phyloP scores from a whole-genome alignment of 2,329 filamentous ascomycete species.

The Rhynchosporium graminicola region DNA sequence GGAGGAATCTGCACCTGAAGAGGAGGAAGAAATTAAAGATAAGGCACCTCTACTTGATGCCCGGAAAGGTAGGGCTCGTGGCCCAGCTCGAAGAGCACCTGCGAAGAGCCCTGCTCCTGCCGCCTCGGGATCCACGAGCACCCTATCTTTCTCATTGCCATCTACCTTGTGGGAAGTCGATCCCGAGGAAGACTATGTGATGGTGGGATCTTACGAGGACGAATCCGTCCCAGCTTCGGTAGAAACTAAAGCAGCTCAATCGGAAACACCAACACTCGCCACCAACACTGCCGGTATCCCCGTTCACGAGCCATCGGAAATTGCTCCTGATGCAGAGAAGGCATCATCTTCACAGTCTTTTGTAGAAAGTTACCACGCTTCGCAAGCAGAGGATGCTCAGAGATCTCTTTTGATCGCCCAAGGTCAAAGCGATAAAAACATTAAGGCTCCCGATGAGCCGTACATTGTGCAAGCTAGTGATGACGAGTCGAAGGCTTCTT shows the following conservation, averaged over 20 bases:
- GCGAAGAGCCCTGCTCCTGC: constrained; percentile 44
- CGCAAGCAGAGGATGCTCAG: constrained; percentile 26
- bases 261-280: constrained; percentile 31
- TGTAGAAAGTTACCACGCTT: constrained; percentile 23
- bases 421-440: constrained; percentile 18
- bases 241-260: constrained; percentile 26
- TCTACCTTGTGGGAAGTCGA: constrained; percentile 46
- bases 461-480: constrained; percentile 21
- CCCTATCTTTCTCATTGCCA: constrained; percentile 38
- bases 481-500: background rate
- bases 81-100: constrained; percentile 76
- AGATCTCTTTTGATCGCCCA: constrained; percentile 19
- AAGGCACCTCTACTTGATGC: constrained; percentile 85
- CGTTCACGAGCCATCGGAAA: constrained; percentile 30
- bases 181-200: constrained; percentile 44
- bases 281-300: constrained; percentile 34
- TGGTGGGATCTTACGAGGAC: constrained; percentile 35
- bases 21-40: constrained; percentile 62
- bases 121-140: constrained; percentile 19
- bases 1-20: constrained; percentile 61
- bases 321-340: constrained; percentile 24
- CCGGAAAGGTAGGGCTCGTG: constrained; percentile 85
- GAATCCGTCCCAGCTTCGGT: constrained; percentile 2
- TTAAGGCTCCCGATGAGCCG: constrained; percentile 27
- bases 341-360: constrained; percentile 19